Conservation (phyloP, 345 rosid species). For the Bruguiera parviflora region DNA sequence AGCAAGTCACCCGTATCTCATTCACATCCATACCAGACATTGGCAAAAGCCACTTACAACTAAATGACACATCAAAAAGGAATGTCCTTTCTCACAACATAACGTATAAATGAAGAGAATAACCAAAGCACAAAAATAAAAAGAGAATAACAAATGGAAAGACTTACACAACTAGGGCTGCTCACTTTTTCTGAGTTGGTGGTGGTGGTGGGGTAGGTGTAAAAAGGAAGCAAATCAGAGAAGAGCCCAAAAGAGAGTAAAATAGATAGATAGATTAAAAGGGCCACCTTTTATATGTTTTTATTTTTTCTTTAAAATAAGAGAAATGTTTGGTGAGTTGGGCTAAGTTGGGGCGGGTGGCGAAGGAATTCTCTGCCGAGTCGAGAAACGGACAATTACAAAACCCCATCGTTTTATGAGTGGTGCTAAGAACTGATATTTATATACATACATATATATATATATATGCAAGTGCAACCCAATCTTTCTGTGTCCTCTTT, state of each 20-base stretch:
- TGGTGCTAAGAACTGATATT: slow-evolving; percentile 33
- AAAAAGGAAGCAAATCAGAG: slow-evolving; percentile 30
- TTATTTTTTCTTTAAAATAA: neutral
- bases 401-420: slow-evolving; percentile 68
- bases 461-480: slow-evolving; percentile 5
- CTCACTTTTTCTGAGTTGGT: neutral
- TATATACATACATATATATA: no score
- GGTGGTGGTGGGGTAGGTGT: slow-evolving; percentile 4
- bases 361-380: slow-evolving; percentile 42
- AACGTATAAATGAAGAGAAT: no score
- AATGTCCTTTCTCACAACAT: no score
- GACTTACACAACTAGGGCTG: slow-evolving; percentile 20
- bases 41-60: neutral
- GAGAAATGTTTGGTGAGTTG: slow-evolving; percentile 34
- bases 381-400: slow-evolving; percentile 34
- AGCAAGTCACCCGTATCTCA: slow-evolving; percentile 10
- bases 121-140: neutral
- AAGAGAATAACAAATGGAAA: slow-evolving; percentile 5
- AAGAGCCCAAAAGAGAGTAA: slow-evolving; percentile 21
- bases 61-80: neutral
- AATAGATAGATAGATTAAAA: slow-evolving; percentile 8
- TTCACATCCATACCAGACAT: neutral
- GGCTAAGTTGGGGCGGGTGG: slow-evolving; percentile 40
- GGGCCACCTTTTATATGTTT: neutral
- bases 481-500: slow-evolving; percentile 13